Base-by-base conservation (phyloP, 2,329 filamentous ascomycete genomes). In the Scortechinia acanthostroma region DNA sequence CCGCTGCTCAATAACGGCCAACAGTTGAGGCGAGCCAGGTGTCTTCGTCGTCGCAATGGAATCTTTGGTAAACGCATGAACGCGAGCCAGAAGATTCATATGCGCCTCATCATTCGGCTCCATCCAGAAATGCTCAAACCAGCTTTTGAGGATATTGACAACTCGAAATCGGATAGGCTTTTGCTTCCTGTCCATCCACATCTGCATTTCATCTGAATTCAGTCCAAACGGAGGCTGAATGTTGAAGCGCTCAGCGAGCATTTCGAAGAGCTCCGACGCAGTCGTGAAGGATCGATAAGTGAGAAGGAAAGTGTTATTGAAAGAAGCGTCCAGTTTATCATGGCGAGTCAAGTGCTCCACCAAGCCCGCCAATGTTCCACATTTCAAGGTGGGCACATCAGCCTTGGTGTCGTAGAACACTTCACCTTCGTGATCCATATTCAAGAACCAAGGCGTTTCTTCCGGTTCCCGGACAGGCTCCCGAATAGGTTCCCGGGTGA, bases 71-170 rank as follows among this genome's bases (percentile, higher is more conserved):
- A 98, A 98, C 21, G 82, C 81, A 66, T 91, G 89, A 6, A 97
- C 89, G 52, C 91, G 83, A 48, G 89, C 83, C 51, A 98, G 88
- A 33, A 98, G 73, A 52, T 89, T 80, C 61, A 82, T 88, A 42
- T 84, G 94, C 42, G 88, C 83, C 44, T 91, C 87, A 57, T 83
- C 90, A 50, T 85, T 83, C 43, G 90, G 86, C 60, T 98, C 93
- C 90, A 97, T 96, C 93, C 93, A 98, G 63, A 93, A 97, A 55
- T 86, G 91, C 59, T 97, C 93, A 53, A 98, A 93, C 93, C 93
- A 98, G 64, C 82, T 94, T 73, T 97, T 97, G 42, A 98, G 69
- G 51, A 96, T 97, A 58, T 97, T 98, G 51, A 98, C 90, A 2
- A 98, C 91, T 35, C 93, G 83, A 69, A 98, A 95, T 25, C 93